Base-by-base conservation (phyloP, 2,329 filamentous ascomycete genomes). In the Neoascochyta sp. region DNA sequence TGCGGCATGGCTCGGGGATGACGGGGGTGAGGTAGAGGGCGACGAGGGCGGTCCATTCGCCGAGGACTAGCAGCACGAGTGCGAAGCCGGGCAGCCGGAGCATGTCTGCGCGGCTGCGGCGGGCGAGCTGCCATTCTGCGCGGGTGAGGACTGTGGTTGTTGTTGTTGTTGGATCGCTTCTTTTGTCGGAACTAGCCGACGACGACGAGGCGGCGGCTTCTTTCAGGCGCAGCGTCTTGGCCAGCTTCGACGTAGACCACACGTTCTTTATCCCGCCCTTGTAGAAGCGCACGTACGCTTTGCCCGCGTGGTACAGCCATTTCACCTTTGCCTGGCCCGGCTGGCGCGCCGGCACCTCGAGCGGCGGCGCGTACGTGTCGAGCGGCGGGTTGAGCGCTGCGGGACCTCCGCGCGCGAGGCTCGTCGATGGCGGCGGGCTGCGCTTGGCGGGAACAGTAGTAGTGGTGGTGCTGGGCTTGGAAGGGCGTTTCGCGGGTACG, bases 231-330 rank as follows among this genome's bases (percentile, higher is more conserved):
- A 74, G 43, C 4, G 52, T 32, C 5, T 59, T 63, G 0, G 69
- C 60, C 7, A 66, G 52, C 34, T 68, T 64, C 44, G 71, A 69
- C 44, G 94, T 95, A 36, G 69, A 65, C 58, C 78, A 80, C 29
- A 94, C 80, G 49, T 83, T 79, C 54, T 80, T 80, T 17, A 95
- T 65, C 11, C 89, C 90, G 1, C 78, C 74, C 65, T 92, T 94
- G 78, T 95, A 96, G 74, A 96, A 96, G 19, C 64, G 64, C 7
- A 83, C 49, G 63, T 94, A 95, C 29, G 83, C 78, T 58, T 83
- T 83, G 41, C 86, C 90, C 16, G 81, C 66, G 23, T 65, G 58
- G 52, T 76, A 75, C 40, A 77, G 68, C 65, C 84, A 76, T 11
- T 63, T 62, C 32, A 75, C 56, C 12, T 66, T 54, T 16, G 66